These are phyloP conservation scores for Solanum tacnaense DNA, from an alignment of 257 asterid species.

Conservation along the genomic window DNA sequence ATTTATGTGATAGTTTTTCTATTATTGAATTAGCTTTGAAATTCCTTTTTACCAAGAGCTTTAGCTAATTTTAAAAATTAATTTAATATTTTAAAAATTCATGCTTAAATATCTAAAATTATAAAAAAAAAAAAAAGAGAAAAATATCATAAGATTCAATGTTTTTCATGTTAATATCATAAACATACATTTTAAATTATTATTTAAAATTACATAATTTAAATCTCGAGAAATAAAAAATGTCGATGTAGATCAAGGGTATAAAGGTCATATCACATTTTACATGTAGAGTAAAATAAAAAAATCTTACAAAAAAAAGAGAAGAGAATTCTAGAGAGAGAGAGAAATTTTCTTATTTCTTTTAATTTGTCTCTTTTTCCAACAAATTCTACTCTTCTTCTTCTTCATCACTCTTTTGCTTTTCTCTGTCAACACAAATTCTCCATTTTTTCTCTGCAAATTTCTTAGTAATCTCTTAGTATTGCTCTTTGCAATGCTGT, in stretches of 20 bases:
- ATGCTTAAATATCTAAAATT: not conserved
- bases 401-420: not conserved
- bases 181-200: not conserved
- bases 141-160: too few relatives aligned
- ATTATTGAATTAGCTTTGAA: not conserved
- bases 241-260: not conserved
- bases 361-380: conserved; percentile 6
- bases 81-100: too few relatives aligned
- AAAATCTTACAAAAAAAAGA: not conserved
- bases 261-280: not conserved
- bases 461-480: not conserved
- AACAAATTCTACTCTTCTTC: not conserved
- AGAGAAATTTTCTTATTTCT: not conserved
- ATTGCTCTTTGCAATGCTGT: not conserved
- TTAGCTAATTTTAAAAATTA: too few relatives aligned
- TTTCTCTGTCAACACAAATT: not conserved
- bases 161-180: too few relatives aligned
- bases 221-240: too few relatives aligned
- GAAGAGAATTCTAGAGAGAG: not conserved
- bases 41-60: too few relatives aligned
- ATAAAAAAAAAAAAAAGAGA: too few relatives aligned
- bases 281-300: not conserved
- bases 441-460: not conserved
- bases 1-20: not conserved
- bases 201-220: too few relatives aligned